Evolutionary conservation across 805 yeast species (phyloP), one percentile per base, ranked within the genome.

Genomic region (Teunomyces tritomae): DNA sequence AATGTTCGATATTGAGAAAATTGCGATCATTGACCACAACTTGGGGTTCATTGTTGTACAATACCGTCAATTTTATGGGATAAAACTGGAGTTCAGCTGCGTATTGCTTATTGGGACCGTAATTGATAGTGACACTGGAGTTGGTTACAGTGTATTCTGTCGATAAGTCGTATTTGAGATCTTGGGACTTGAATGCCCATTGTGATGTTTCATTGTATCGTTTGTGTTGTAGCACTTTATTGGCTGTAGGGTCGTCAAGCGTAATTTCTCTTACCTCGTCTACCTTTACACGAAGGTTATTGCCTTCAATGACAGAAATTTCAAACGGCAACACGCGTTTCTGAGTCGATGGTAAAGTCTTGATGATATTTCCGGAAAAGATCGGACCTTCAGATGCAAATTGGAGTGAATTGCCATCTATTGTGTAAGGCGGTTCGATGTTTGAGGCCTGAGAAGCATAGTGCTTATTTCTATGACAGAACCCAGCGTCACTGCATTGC

Each of bases 1-100:
- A 78, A 58, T 92, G 97, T 63, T 94, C 99, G n/a, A 85, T 49
- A 59, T 92, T 92, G 49, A 94, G 67, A 41, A 89, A 77, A 29
- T 79, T 70, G 36, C 83, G 73, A 44, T 84, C 90, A 63, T 94
- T 94, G 14, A 91, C 59, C 1, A 79, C 67, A 9, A 89, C 55
- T 50, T 81, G 80, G 0, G 66, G 62, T 14, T 68, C 64, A 4
- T 73, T 78, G 1, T 80, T 64, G 45, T 78, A 70, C 17, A 47
- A 69, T 2, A 89, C 57, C 1, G 71, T 66, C 33, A 87, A 57
- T 52, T 72, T 73, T 50, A 89, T 72, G 0, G 86, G 83, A 8
- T 61, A 57, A 37, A 75, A 63, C 14, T 64, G 47, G 9, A 90
- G 46, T 17, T 64, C 70, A 0, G 82, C 71, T 36, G 63, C 57